Evolutionary conservation across 2,329 filamentous ascomycete species (phyloP).

Genomic region (Phaeosphaeria sp.): DNA sequence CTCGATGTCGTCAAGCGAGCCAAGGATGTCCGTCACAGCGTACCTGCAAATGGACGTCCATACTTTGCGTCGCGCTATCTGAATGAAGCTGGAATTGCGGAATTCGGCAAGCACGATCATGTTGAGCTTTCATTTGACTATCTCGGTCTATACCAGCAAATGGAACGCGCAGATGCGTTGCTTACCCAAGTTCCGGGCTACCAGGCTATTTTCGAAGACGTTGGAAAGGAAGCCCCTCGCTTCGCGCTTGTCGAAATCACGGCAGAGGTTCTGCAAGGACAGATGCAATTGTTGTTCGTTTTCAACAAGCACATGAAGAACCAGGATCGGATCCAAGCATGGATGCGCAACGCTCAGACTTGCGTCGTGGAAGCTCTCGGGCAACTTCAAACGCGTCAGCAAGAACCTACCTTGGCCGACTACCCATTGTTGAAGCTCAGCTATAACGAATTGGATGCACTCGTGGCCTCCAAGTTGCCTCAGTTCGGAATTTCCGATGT

Average conservation of each 20-base stretch:
- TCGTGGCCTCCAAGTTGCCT: constrained; percentile 12
- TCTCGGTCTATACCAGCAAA: constrained; percentile 55
- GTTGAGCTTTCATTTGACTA: constrained; percentile 66
- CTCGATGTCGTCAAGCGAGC: constrained; percentile 11
- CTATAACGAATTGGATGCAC: constrained; percentile 19
- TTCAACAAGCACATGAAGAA: constrained; percentile 22
- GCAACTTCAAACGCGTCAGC: constrained; percentile 4
- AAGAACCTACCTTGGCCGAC: constrained; percentile 21
- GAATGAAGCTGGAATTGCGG: constrained; percentile 8
- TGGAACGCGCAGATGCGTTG: constrained; percentile 56
- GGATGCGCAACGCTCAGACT: constrained; percentile 15
- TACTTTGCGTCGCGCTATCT: constrained; percentile 51
- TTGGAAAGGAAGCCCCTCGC: constrained; percentile 11
- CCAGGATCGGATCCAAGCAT: constrained; percentile 16
- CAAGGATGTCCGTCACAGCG: constrained; percentile 57
- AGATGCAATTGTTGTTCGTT: constrained; percentile 15
- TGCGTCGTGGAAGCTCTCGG: constrained; percentile 6
- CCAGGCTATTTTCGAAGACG: constrained; percentile 13
- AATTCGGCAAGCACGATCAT: constrained; percentile 51
- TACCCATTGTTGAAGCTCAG: constrained; percentile 19
- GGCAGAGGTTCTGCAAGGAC: constrained; percentile 12
- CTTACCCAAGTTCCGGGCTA: constrained; percentile 38
- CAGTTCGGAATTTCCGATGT: constrained; percentile 11
- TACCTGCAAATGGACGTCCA: constrained; percentile 52
- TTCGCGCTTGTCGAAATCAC: constrained; percentile 28